These are phyloP conservation scores for Entelexis paramagnoliae DNA, from an alignment of 1,139 yeast species.

Conservation along the genomic window DNA sequence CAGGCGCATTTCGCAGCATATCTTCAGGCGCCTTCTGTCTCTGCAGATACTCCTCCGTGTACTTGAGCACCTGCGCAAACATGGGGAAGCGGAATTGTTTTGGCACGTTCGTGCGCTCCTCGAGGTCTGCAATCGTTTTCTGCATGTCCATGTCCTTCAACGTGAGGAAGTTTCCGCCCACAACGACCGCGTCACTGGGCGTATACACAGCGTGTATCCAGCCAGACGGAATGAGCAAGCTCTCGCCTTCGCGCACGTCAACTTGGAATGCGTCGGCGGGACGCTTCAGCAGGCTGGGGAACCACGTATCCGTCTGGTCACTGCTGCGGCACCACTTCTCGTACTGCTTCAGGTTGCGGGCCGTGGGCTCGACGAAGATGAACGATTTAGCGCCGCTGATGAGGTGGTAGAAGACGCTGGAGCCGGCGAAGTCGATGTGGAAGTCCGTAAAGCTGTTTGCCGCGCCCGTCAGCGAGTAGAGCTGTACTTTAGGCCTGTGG, in stretches of 20 bases:
- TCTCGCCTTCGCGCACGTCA: constrained; percentile 57
- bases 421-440: constrained; percentile 87
- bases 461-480: constrained; percentile 81
- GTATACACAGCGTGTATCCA: constrained; percentile 92
- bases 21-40: too few species aligned
- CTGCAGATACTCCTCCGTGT: neutral
- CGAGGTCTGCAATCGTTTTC: constrained; percentile 50
- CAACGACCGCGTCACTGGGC: constrained; percentile 66
- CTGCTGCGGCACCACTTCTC: constrained; percentile 62
- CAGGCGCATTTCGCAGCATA: too few species aligned
- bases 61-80: constrained; percentile 46
- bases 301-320: constrained; percentile 56
- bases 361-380: constrained; percentile 69
- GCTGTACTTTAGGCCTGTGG: constrained; percentile 57
- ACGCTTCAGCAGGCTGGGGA: constrained; percentile 43
- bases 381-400: constrained; percentile 64
- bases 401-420: constrained; percentile 81
- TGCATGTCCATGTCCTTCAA: constrained; percentile 53
- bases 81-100: constrained; percentile 67
- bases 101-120: constrained; percentile 60
- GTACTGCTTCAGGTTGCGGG: constrained; percentile 48
- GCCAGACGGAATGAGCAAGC: constrained; percentile 77
- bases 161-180: constrained; percentile 82
- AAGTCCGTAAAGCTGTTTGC: constrained; percentile 74
- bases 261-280: constrained; percentile 40